Evolutionary conservation across 768 basidiomycete species (phyloP).

Genomic region (Auriculariales sp.): DNA sequence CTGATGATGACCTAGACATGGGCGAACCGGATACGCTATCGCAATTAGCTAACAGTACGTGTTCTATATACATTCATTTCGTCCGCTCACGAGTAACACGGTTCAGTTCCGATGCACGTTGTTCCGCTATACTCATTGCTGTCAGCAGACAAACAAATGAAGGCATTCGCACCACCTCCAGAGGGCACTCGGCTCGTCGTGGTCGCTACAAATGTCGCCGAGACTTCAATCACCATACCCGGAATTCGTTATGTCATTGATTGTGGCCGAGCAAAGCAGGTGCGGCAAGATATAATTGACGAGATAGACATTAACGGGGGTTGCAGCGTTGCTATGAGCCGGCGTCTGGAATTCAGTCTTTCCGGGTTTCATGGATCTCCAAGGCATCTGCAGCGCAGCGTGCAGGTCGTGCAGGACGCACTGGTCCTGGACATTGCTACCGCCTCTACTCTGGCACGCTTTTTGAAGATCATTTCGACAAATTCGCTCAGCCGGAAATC

Average conservation of each 20-base stretch:
- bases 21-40: conserved; percentile 12
- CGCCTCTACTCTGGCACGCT: conserved; percentile 91
- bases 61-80: not conserved
- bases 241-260: conserved; percentile 98
- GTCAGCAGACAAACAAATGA: conserved; percentile 88
- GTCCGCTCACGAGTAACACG: not conserved
- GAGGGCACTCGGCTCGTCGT: conserved; percentile 74
- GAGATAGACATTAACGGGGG: not conserved
- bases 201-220: conserved; percentile 90
- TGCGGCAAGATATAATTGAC: conserved; percentile 15
- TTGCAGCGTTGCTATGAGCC: conserved; percentile 70
- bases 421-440: conserved; percentile 96
- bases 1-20: conserved; percentile 21
- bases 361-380: conserved; percentile 85
- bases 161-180: conserved; percentile 78
- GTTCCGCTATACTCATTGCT: conserved; percentile 89
- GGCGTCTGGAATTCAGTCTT: conserved; percentile 73
- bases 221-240: conserved; percentile 94
- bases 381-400: conserved; percentile 92
- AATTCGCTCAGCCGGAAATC: conserved; percentile 83
- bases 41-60: not conserved
- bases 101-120: conserved; percentile 79
- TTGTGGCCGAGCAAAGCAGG: conserved; percentile 90
- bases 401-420: conserved; percentile 92
- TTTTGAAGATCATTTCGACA: conserved; percentile 82